A percentile compares a stretch with the other conserved stretches of the same genome.
phyloP scores from a whole-genome alignment of 2,329 filamentous ascomycete genomes.

The Exophiala dermatitidis region DNA sequence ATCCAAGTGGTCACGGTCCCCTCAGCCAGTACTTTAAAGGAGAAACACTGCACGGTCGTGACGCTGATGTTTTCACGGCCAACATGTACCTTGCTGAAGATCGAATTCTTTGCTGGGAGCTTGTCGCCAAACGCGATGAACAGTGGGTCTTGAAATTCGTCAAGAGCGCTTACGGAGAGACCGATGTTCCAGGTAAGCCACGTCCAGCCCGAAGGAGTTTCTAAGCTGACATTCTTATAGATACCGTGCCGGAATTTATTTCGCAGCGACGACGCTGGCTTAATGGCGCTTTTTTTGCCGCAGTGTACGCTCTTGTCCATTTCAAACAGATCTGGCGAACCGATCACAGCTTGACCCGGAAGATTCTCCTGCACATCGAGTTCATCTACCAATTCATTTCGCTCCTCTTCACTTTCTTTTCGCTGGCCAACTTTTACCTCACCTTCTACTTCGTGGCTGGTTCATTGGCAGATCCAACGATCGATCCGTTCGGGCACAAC shows the following conservation, averaged over 20 bases:
- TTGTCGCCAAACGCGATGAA: slow-evolving; percentile 90
- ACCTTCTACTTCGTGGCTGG: slow-evolving; percentile 98
- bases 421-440: slow-evolving; percentile 96
- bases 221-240: slow-evolving; percentile 39
- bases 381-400: slow-evolving; percentile 92
- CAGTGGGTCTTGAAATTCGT: slow-evolving; percentile 98
- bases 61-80: slow-evolving; percentile 93
- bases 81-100: slow-evolving; percentile 99
- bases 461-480: slow-evolving; percentile 66
- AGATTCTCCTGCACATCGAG: slow-evolving; percentile 86
- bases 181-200: slow-evolving; percentile 84
- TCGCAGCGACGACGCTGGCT: slow-evolving; percentile 95
- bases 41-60: slow-evolving; percentile 89
- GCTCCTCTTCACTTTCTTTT: slow-evolving; percentile 94
- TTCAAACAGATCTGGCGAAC: slow-evolving; percentile 89
- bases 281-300: slow-evolving; percentile 97
- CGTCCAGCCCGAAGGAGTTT: too few species aligned
- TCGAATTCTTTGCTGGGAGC: slow-evolving; percentile 95
- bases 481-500: slow-evolving; percentile 87
- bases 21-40: slow-evolving; percentile 99
- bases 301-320: slow-evolving; percentile 93
- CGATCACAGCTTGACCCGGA: slow-evolving; percentile 82
- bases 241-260: slow-evolving; percentile 91
- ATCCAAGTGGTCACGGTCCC: slow-evolving; percentile 88
- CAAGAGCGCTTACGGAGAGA: slow-evolving; percentile 92